A percentile compares a stretch with the other conserved stretches of the same genome.
These are phyloP conservation scores for Thalia dealbata DNA, from an alignment of 176 grass and related monocot genomes.

Conservation along the genomic window DNA sequence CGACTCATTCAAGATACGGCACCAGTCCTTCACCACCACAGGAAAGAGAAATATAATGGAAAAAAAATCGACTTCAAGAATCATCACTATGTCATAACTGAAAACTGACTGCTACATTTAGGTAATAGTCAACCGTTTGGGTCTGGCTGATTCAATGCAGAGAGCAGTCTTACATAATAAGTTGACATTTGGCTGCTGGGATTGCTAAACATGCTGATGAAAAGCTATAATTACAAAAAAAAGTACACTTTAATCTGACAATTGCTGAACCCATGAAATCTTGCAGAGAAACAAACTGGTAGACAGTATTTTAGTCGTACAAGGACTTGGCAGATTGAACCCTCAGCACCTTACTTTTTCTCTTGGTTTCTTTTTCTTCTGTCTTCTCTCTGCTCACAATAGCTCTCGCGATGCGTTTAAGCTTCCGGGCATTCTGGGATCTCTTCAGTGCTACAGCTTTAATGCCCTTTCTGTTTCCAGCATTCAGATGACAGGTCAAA, in stretches of 20 bases:
- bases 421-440: slow-evolving; percentile 53
- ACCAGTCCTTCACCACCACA: too few relatives aligned
- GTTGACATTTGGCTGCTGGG: not conserved
- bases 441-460: slow-evolving; percentile 47
- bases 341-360: slow-evolving; percentile 59
- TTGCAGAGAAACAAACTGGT: not conserved
- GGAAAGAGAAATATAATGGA: too few relatives aligned
- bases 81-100: not conserved
- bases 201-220: not conserved
- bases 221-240: not conserved
- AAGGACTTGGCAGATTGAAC: slow-evolving; percentile 72
- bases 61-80: not conserved
- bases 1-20: too few relatives aligned
- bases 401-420: slow-evolving; percentile 50
- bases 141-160: not conserved
- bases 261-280: not conserved
- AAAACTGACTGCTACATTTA: not conserved
- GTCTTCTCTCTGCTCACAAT: slow-evolving; percentile 48
- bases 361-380: slow-evolving; percentile 59
- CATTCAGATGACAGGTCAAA: not conserved
- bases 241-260: not conserved
- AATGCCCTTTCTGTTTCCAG: slow-evolving; percentile 72
- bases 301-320: slow-evolving; percentile 41
- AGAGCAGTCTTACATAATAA: not conserved
- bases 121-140: not conserved